phyloP scores from a whole-genome alignment of 202 grass and related monocot genomes.

The Eragrostis tef region DNA sequence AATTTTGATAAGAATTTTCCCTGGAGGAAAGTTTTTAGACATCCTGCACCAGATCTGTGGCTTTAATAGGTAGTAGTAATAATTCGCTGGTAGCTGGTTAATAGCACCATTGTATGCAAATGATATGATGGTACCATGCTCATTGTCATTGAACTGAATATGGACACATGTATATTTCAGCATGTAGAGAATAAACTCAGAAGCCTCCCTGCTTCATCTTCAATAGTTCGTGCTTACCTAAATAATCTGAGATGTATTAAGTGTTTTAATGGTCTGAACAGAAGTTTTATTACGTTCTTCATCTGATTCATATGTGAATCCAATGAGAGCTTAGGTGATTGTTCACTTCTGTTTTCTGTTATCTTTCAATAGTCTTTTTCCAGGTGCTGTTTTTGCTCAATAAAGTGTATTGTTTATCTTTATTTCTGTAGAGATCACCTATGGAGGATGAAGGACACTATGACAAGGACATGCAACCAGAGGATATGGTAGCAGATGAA shows the following conservation, averaged over 20 bases:
- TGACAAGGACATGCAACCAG: constrained; percentile 72
- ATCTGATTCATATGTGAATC: constrained; percentile 20
- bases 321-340: constrained; percentile 39
- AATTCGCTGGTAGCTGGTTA: constrained; percentile 5
- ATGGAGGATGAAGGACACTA: constrained; percentile 76
- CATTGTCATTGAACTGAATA: constrained; percentile 14
- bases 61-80: constrained; percentile 3
- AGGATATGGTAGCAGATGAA: constrained; percentile 72
- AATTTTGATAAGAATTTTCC: constrained; percentile 25
- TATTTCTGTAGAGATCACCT: constrained; percentile 71
- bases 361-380: constrained; percentile 32
- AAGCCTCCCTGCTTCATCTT: constrained; percentile 4
- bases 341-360: constrained; percentile 17
- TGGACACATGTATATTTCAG: background rate
- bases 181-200: background rate
- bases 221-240: background rate
- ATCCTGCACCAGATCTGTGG: constrained; percentile 6
- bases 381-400: background rate
- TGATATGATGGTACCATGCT: background rate
- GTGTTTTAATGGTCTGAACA: background rate
- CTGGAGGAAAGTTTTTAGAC: background rate
- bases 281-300: constrained; percentile 1
- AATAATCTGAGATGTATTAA: constrained; percentile 32
- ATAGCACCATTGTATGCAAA: background rate
- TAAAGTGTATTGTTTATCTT: constrained; percentile 23